Percentiles rank a stretch among this genome's conserved stretches.
Conservation (phyloP, 768 basidiomycete species). For the Suillus luteus region DNA sequence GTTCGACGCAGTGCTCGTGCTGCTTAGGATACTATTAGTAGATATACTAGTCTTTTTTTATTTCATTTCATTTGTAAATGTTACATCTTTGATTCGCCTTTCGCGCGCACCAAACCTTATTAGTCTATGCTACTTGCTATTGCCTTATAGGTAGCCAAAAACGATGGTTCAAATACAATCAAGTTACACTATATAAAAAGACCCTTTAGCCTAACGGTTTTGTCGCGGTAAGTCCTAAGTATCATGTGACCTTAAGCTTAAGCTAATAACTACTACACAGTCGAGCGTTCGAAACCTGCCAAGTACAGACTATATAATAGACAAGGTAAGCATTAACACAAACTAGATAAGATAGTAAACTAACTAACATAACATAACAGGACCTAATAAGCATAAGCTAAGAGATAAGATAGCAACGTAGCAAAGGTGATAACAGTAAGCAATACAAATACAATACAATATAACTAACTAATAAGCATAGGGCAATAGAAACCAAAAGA, state of each 20-base stretch:
- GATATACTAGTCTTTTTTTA: neutral
- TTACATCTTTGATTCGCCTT: neutral
- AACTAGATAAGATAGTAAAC: neutral
- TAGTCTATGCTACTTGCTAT: neutral
- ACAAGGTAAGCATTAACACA: neutral
- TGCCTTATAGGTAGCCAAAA: constrained; percentile 1
- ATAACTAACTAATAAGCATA: constrained; percentile 3
- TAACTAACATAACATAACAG: neutral
- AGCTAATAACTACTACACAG: neutral
- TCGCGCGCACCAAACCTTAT: neutral
- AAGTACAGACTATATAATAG: constrained; percentile 1
- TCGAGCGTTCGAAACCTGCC: neutral
- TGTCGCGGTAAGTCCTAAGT: neutral
- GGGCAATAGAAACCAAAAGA: constrained; percentile 1
- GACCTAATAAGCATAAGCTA: neutral
- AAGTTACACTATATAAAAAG: neutral
- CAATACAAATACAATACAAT: neutral
- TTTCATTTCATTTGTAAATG: neutral
- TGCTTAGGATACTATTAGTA: constrained; percentile 1
- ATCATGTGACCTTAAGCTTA: neutral
- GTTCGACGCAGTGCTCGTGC: neutral
- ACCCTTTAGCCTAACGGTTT: neutral
- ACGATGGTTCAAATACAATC: neutral
- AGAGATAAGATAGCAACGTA: neutral
- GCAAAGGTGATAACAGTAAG: neutral